phyloP scores from a whole-genome alignment of 2,329 filamentous ascomycete genomes.

The Colletotrichum lindemuthianum region DNA sequence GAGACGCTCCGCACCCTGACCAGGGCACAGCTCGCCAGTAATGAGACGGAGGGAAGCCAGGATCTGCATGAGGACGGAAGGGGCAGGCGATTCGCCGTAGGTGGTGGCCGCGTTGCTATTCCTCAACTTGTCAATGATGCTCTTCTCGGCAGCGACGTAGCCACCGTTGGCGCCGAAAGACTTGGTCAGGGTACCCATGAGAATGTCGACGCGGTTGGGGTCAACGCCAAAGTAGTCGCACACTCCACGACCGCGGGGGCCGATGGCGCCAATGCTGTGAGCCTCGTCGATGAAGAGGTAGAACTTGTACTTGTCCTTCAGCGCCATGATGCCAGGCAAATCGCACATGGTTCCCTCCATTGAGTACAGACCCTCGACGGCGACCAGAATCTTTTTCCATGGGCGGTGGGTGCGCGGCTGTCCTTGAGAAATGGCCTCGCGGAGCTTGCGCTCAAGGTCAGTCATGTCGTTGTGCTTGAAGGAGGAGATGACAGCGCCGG shows the following conservation, averaged over 20 bases:
- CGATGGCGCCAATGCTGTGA: slow-evolving; percentile 93
- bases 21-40: slow-evolving; percentile 84
- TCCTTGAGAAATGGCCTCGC: slow-evolving; percentile 94
- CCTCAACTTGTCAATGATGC: slow-evolving; percentile 91
- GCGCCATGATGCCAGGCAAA: slow-evolving; percentile 84
- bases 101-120: slow-evolving; percentile 86
- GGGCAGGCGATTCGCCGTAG: slow-evolving; percentile 87
- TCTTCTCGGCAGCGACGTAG: slow-evolving; percentile 89
- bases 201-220: slow-evolving; percentile 86
- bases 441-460: slow-evolving; percentile 84
- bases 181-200: slow-evolving; percentile 98
- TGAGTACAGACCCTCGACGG: slow-evolving; percentile 96
- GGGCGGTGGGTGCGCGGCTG: slow-evolving; percentile 98
- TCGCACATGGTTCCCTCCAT: slow-evolving; percentile 99
- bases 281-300: slow-evolving; percentile 95
- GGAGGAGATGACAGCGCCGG: slow-evolving; percentile 92
- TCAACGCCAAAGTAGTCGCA: slow-evolving; percentile 98
- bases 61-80: slow-evolving; percentile 92
- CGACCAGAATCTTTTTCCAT: slow-evolving; percentile 98
- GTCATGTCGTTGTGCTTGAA: slow-evolving; percentile 98
- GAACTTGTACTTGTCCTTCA: slow-evolving; percentile 98
- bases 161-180: slow-evolving; percentile 98
- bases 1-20: slow-evolving; percentile 93
- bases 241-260: slow-evolving; percentile 87
- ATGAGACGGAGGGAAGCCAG: slow-evolving; percentile 88